phyloP scores from a whole-genome alignment of 768 basidiomycete species.

The Myochromella boudieri region DNA sequence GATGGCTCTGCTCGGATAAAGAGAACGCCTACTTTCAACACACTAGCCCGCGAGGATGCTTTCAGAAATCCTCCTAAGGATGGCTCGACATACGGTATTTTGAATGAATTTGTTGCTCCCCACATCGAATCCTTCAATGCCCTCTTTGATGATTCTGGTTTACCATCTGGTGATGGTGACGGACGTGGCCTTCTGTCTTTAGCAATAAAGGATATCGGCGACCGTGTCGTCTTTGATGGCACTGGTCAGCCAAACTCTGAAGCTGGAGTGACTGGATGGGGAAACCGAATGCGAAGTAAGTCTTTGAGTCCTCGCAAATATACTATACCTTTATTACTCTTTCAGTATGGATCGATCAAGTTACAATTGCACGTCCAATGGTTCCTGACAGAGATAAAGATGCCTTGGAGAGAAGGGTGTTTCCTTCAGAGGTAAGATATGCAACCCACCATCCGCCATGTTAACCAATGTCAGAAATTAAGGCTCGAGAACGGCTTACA shows the following conservation, averaged over 20 bases:
- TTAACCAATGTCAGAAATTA: constrained; percentile 13
- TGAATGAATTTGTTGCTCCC: constrained; percentile 91
- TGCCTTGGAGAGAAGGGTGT: constrained; percentile 75
- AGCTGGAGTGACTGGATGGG: constrained; percentile 59
- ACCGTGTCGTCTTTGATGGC: constrained; percentile 92
- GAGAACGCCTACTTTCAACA: constrained; percentile 68
- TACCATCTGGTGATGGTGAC: constrained; percentile 70
- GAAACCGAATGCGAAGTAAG: constrained; percentile 85
- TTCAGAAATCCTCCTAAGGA: constrained; percentile 76
- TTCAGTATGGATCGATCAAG: constrained; percentile 90
- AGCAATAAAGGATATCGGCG: constrained; percentile 80
- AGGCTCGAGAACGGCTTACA: constrained; percentile 92
- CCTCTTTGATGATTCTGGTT: constrained; percentile 90
- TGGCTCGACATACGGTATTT: constrained; percentile 69
- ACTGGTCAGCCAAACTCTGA: constrained; percentile 52
- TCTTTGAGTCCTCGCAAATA: constrained; percentile 15
- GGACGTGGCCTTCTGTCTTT: constrained; percentile 78
- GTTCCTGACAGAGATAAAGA: constrained; percentile 80
- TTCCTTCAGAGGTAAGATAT: constrained; percentile 77
- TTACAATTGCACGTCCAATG: constrained; percentile 81
- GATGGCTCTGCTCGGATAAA: constrained; percentile 40
- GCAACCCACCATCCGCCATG: background rate
- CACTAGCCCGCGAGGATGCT: constrained; percentile 71
- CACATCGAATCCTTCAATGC: constrained; percentile 97
- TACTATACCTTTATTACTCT: background rate